Conservation (phyloP, 768 basidiomycete genomes). For the Mycena alexandri region DNA sequence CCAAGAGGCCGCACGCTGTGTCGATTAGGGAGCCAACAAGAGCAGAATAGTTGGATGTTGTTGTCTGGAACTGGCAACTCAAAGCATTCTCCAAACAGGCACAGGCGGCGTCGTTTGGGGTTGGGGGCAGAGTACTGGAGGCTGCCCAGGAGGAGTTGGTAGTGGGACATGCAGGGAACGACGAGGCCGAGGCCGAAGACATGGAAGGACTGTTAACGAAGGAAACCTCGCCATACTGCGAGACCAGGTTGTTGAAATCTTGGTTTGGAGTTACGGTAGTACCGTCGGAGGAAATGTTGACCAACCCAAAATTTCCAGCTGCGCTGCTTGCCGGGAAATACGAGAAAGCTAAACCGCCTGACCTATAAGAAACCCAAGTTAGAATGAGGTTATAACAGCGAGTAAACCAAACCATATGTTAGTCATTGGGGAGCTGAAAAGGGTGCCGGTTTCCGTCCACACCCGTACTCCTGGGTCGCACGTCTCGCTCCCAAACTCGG, state of each 20-base stretch:
- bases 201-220: slow-evolving; percentile 71
- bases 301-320: slow-evolving; percentile 86
- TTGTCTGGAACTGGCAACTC: slow-evolving; percentile 80
- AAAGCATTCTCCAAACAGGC: slow-evolving; percentile 76
- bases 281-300: slow-evolving; percentile 76
- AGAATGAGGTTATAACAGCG: background rate
- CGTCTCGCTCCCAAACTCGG: slow-evolving; percentile 38
- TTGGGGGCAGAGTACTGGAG: slow-evolving; percentile 80
- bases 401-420: slow-evolving; percentile 89
- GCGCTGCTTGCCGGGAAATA: slow-evolving; percentile 89
- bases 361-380: no score
- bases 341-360: slow-evolving; percentile 68
- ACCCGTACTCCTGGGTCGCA: slow-evolving; percentile 59
- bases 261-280: slow-evolving; percentile 74
- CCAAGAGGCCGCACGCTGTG: slow-evolving; percentile 82
- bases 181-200: slow-evolving; percentile 55
- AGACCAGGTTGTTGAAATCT: slow-evolving; percentile 76
- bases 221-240: slow-evolving; percentile 69
- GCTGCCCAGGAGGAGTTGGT: slow-evolving; percentile 69
- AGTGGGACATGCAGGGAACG: slow-evolving; percentile 75
- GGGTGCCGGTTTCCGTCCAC: slow-evolving; percentile 83
- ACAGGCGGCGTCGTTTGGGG: slow-evolving; percentile 85
- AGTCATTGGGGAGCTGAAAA: slow-evolving; percentile 82
- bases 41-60: slow-evolving; percentile 68
- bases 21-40: slow-evolving; percentile 73